These are phyloP conservation scores for Basidiobolus meristosporus DNA, from an alignment of 371 early-diverging fungal species.

Conservation along the genomic window DNA sequence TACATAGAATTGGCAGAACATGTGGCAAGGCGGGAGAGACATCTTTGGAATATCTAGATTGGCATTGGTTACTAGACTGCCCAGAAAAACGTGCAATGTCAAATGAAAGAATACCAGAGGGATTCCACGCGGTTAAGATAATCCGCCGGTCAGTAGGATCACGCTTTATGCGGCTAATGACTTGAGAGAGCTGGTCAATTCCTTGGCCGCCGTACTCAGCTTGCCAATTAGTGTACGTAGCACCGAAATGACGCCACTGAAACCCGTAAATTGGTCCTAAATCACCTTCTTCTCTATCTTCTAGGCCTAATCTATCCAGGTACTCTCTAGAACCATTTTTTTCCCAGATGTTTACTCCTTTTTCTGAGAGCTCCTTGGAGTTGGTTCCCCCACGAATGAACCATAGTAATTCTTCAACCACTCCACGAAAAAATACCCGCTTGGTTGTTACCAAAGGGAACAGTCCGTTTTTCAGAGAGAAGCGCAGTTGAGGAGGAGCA, in stretches of 20 bases:
- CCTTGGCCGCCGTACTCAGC: conserved; percentile 88
- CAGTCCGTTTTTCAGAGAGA: conserved; percentile 54
- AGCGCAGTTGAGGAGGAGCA: conserved; percentile 86
- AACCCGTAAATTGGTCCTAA: conserved; percentile 99
- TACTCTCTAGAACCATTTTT: conserved; percentile 89
- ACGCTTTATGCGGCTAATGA: conserved; percentile 71
- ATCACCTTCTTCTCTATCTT: conserved; percentile 75
- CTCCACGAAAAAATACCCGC: conserved; percentile 78
- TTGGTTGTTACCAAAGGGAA: conserved; percentile 97
- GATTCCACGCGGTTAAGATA: conserved; percentile 97
- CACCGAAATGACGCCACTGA: conserved; percentile 99
- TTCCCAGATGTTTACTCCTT: conserved; percentile 94
- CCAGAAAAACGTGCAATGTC: too few relatives aligned
- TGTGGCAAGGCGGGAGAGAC: conserved; percentile 94
- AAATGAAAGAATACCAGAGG: conserved; percentile 66
- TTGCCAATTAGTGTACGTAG: conserved; percentile 73
- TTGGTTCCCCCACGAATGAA: conserved; percentile 92
- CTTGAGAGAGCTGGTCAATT: conserved; percentile 83
- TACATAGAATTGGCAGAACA: conserved; percentile 88
- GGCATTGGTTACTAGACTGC: too few relatives aligned
- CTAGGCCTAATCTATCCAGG: conserved; percentile 71
- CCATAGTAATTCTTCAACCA: conserved; percentile 95
- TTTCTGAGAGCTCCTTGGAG: conserved; percentile 53
- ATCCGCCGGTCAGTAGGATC: conserved; percentile 89
- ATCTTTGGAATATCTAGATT: conserved; percentile 59